Conservation (phyloP, 2,329 filamentous ascomycete species). For the Ambrosiella cleistominuta region DNA sequence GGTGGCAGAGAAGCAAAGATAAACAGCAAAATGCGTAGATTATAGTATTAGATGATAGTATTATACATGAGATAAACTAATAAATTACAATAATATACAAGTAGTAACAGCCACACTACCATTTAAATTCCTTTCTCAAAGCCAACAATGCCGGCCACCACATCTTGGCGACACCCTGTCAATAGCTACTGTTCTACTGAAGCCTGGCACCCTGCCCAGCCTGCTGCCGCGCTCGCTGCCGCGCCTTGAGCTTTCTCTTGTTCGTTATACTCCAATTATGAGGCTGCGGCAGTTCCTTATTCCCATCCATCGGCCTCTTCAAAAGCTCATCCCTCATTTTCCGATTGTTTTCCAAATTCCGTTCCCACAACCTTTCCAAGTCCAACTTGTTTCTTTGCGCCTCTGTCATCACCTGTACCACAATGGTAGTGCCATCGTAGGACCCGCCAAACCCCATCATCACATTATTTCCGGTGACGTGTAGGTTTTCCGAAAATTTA, state of each 20-base stretch:
- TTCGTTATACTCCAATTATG: slow-evolving; percentile 12
- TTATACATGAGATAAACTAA: background rate
- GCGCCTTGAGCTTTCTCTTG: slow-evolving; percentile 10
- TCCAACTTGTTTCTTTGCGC: slow-evolving; percentile 33
- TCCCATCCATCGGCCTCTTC: slow-evolving; percentile 1
- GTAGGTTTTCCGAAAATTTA: slow-evolving; percentile 26
- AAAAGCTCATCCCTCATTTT: slow-evolving; percentile 17
- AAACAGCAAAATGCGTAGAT: background rate
- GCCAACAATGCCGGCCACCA: no score
- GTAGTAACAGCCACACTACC: background rate
- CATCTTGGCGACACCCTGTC: no score
- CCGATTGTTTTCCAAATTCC: slow-evolving; percentile 19
- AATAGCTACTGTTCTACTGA: no score
- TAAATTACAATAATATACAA: slow-evolving; percentile 2
- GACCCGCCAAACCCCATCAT: slow-evolving; percentile 58
- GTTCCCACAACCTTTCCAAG: slow-evolving; percentile 35
- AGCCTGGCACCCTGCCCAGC: background rate
- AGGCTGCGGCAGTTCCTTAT: background rate
- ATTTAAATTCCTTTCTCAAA: slow-evolving; percentile 12
- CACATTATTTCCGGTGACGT: slow-evolving; percentile 31
- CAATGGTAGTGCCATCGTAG: slow-evolving; percentile 30
- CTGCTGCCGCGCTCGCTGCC: slow-evolving; percentile 6
- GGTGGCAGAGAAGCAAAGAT: background rate
- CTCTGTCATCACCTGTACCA: slow-evolving; percentile 42
- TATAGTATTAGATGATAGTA: background rate